Evolutionary conservation across 345 rosid species (phyloP).

Genomic region (Euclidium syriacum): DNA sequence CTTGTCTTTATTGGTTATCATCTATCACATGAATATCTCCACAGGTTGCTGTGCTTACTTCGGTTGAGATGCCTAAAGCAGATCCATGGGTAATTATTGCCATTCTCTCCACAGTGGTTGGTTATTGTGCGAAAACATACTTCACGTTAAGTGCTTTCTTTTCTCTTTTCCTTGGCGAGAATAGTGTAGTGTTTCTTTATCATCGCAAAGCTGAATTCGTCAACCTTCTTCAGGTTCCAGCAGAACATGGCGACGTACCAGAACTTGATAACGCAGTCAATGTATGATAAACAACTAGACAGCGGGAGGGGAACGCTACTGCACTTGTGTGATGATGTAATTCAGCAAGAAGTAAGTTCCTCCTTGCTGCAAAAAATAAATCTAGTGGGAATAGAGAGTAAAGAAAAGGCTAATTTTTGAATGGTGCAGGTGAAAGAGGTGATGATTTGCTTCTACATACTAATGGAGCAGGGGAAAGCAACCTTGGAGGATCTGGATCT

Average conservation of each 20-base stretch:
- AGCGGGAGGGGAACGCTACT: conserved; percentile 96
- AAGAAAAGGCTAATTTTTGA: conserved; percentile 5
- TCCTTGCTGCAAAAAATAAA: no score
- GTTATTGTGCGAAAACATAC: conserved; percentile 94
- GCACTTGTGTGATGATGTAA: conserved; percentile 94
- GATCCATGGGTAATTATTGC: conserved; percentile 91
- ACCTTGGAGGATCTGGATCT: conserved; percentile 78
- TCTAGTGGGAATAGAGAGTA: neutral
- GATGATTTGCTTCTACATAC: conserved; percentile 74
- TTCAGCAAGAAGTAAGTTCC: conserved; percentile 91
- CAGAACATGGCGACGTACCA: conserved; percentile 77
- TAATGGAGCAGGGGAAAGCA: conserved; percentile 98
- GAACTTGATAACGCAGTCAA: conserved; percentile 86
- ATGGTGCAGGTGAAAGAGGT: conserved; percentile 86
- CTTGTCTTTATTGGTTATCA: neutral
- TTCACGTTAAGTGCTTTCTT: conserved; percentile 70
- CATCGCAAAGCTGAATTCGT: conserved; percentile 19
- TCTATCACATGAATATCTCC: conserved; percentile 2
- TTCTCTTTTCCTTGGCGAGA: neutral
- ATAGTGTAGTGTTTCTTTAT: no score
- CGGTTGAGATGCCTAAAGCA: conserved; percentile 70
- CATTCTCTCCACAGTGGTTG: conserved; percentile 78
- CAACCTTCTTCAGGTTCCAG: conserved; percentile 83
- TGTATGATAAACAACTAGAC: conserved; percentile 95
- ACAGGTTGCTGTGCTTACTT: conserved; percentile 78